Conservation (phyloP, 2,329 filamentous ascomycete genomes). For the Scedosporium boydii region DNA sequence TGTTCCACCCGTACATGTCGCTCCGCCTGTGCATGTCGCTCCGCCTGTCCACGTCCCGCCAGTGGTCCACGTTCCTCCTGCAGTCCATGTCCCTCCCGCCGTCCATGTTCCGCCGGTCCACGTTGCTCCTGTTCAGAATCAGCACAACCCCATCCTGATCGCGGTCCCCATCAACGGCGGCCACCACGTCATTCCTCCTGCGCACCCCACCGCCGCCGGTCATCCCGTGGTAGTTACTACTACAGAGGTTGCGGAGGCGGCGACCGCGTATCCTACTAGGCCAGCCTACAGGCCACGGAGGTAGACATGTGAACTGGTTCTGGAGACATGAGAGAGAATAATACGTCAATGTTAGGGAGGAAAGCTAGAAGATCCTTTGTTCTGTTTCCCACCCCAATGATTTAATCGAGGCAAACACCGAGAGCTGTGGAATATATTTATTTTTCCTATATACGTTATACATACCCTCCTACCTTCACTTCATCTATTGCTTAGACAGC, state of each 20-base stretch:
- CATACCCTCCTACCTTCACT: background rate
- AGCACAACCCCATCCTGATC: background rate
- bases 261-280: background rate
- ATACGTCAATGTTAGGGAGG: background rate
- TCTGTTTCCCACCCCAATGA: background rate
- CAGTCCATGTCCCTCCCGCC: background rate
- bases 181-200: background rate
- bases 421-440: background rate
- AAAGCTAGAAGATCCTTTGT: background rate
- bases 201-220: background rate
- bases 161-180: background rate
- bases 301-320: background rate
- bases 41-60: background rate
- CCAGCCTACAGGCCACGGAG: background rate
- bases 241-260: background rate
- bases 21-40: background rate
- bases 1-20: background rate
- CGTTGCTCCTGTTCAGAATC: background rate
- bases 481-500: background rate
- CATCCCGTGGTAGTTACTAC: background rate
- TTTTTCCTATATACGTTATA: background rate
- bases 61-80: background rate
- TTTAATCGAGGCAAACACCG: background rate
- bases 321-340: background rate
- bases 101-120: background rate